Percentiles rank a stretch among this genome's conserved stretches.
Conservation (phyloP, 2,329 filamentous ascomycete genomes). For the Pyricularia sp. region DNA sequence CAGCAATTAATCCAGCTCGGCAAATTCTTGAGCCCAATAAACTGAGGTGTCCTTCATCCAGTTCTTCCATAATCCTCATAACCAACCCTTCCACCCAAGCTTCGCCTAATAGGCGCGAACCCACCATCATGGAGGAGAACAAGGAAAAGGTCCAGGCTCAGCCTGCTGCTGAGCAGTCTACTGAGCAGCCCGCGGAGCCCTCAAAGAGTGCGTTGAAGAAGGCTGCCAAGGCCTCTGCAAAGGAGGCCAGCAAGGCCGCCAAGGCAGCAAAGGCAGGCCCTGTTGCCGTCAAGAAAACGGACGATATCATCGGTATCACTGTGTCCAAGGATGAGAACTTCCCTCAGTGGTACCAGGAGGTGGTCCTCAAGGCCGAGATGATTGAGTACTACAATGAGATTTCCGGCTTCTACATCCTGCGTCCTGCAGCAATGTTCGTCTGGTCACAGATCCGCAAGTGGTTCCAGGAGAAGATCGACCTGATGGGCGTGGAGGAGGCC, state of each 20-base stretch:
- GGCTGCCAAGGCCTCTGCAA: slow-evolving; percentile 54
- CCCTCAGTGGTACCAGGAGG: slow-evolving; percentile 93
- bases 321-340: slow-evolving; percentile 80
- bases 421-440: slow-evolving; percentile 53
- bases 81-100: neutral
- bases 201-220: slow-evolving; percentile 59
- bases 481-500: slow-evolving; percentile 86
- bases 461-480: slow-evolving; percentile 71
- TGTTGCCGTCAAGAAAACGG: slow-evolving; percentile 48
- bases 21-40: neutral
- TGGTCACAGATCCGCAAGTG: slow-evolving; percentile 58
- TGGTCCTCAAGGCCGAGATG: slow-evolving; percentile 94
- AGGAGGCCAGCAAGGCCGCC: slow-evolving; percentile 51
- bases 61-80: neutral
- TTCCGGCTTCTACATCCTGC: slow-evolving; percentile 93
- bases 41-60: neutral
- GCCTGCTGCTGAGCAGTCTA: slow-evolving; percentile 3
- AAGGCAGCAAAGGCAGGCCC: slow-evolving; percentile 49
- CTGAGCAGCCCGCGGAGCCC: slow-evolving; percentile 23
- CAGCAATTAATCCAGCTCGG: neutral
- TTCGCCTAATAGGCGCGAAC: neutral
- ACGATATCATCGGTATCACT: slow-evolving; percentile 80
- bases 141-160: slow-evolving; percentile 1
- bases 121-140: slow-evolving; percentile 4
- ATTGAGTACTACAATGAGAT: slow-evolving; percentile 93